Base-by-base conservation (phyloP, 1,139 yeast species). In the Candida pseudoviswanathii region DNA sequence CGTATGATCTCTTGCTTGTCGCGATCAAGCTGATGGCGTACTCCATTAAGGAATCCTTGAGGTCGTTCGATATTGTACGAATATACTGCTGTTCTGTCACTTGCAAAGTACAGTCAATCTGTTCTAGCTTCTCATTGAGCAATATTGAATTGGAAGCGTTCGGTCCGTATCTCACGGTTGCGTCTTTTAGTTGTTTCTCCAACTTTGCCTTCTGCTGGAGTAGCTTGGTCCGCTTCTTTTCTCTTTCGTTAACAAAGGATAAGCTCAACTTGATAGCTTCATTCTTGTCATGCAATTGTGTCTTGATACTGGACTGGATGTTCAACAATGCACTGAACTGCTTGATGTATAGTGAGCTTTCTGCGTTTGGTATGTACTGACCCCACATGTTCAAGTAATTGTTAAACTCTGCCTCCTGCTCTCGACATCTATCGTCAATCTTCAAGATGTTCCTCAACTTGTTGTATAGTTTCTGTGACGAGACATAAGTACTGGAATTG, bases 51-150 rank as follows among this genome's bases (percentile, higher is more conserved):
- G 82, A 61, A 11, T 72, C 75, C 51, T 70, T 77, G 53, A 83
- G 67, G 8, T 75, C 75, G 22, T 63, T 69, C 36, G 72, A 67
- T 21, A 82, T 73, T 0, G 84, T 69, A 47, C 82, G 68, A 5
- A 71, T 65, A 46, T 75, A 71, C 57, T 83, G 87, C 33, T 70
- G 73, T 52, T 77, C 78, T 6, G 80, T 77, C 27, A 82, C 78
- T 46, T 73, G 78, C 22, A 80, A 67, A 41, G 80, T 75, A 55
- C 78, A 72, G 32, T 70, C 71, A 45, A 73, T 62, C 52, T 79
- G 82, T 58, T 82, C 86, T 33, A 82, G 58, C 44, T 70, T 69
- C 56, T 83, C 87, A 48, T 66, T 67, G 3, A 76, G 63, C 22
- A 78, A 61, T 9, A 68, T 30, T 69, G 70, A 45, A 74, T 63